Evolutionary conservation across 1,139 yeast genomes (phyloP).

Genomic region (Yamadazyma aaseri): DNA sequence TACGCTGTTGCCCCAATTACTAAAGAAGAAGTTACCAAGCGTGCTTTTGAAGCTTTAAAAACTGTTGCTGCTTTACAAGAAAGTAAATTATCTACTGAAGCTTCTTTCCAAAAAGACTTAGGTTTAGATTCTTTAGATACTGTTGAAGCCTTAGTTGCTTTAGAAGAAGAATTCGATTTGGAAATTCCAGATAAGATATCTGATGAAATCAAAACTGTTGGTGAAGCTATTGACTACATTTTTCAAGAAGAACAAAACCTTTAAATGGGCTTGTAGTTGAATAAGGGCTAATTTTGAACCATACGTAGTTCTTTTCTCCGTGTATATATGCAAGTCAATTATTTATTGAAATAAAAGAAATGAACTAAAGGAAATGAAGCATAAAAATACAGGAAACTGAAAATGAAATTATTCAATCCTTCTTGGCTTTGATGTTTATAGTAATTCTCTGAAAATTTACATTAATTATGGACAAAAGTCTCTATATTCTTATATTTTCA

Average conservation of each 20-base stretch:
- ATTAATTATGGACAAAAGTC: no score
- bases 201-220: constrained; percentile 67
- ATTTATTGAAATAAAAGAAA: neutral
- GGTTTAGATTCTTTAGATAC: constrained; percentile 72
- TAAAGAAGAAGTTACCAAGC: constrained; percentile 46
- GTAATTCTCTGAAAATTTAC: no score
- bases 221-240: constrained; percentile 65
- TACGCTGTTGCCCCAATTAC: constrained; percentile 49
- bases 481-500: no score
- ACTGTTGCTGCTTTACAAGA: constrained; percentile 53
- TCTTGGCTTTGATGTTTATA: no score
- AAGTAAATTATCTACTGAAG: constrained; percentile 40
- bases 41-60: constrained; percentile 52
- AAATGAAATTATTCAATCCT: no score
- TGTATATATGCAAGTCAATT: constrained; percentile 8
- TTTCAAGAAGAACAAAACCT: constrained; percentile 48
- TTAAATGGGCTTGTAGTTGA: constrained; percentile 19
- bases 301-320: constrained; percentile 1
- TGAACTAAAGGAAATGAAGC: no score
- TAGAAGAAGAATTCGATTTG: constrained; percentile 71
- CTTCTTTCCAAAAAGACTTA: constrained; percentile 60
- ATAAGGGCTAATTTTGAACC: no score
- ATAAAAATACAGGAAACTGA: constrained; percentile 1
- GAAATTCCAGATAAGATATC: constrained; percentile 70
- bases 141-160: constrained; percentile 69